Evolutionary conservation across 345 rosid genomes (phyloP).

Genomic region (Hypericum androsaemum): DNA sequence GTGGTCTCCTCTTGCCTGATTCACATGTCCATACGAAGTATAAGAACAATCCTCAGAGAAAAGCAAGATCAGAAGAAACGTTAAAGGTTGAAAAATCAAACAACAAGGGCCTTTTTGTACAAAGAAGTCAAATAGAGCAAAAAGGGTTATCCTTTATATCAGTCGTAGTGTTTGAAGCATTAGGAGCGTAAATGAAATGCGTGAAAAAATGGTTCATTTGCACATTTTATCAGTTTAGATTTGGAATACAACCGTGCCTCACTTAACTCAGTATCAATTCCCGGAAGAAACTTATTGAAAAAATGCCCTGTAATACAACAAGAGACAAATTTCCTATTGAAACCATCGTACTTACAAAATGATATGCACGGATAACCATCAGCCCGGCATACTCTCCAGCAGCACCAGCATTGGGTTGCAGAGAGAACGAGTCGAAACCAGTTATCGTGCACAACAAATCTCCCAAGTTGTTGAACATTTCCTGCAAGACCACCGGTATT

Average conservation of each 20-base stretch:
- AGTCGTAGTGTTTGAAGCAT: too few species aligned
- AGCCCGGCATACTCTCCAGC: conserved; percentile 99
- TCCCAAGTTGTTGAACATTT: conserved; percentile 88
- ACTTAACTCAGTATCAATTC: too few species aligned
- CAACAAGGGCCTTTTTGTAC: too few species aligned
- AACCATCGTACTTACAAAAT: conserved; percentile 39
- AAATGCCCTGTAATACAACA: too few species aligned
- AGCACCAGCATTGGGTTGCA: conserved; percentile 99
- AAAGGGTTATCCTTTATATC: too few species aligned
- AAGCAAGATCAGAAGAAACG: not conserved
- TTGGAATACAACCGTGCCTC: too few species aligned
- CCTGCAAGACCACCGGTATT: conserved; percentile 40
- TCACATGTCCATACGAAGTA: conserved; percentile 7
- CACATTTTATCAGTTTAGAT: too few species aligned
- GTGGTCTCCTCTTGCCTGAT: conserved; percentile 90
- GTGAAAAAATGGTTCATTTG: too few species aligned
- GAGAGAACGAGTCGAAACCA: conserved; percentile 94
- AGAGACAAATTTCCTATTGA: not conserved
- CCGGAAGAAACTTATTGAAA: too few species aligned
- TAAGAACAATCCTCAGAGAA: not conserved
- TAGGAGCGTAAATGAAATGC: too few species aligned
- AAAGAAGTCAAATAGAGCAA: too few species aligned
- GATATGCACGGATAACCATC: conserved; percentile 98
- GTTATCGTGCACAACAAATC: conserved; percentile 74
- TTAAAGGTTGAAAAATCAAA: not conserved